Conservation (phyloP, 1,284 basidiomycete species). For the Ceratobasidium sp. region DNA sequence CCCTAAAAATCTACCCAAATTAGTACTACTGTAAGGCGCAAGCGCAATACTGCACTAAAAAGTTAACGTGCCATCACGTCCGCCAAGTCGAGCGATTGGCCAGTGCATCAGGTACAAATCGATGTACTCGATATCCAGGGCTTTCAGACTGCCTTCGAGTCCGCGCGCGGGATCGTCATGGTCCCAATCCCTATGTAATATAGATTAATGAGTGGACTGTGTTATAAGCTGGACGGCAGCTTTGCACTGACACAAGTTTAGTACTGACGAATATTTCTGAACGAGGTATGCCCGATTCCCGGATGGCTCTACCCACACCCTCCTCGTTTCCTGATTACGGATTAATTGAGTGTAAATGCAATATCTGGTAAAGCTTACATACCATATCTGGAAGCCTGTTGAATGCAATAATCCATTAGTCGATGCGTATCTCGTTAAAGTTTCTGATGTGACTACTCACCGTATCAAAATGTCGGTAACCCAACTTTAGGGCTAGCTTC, state of each 20-base stretch:
- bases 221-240: not conserved
- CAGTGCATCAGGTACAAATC: conserved; percentile 68
- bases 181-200: conserved; percentile 57
- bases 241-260: conserved; percentile 50
- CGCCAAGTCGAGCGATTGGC: conserved; percentile 52
- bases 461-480: conserved; percentile 47
- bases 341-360: not conserved
- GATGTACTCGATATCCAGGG: conserved; percentile 64
- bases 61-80: conserved; percentile 24
- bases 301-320: conserved; percentile 62
- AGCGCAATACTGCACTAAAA: not conserved
- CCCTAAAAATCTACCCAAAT: conserved; percentile 45
- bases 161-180: conserved; percentile 61
- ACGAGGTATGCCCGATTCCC: conserved; percentile 61
- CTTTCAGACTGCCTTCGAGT: conserved; percentile 62
- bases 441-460: conserved; percentile 16
- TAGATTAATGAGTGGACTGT: not conserved
- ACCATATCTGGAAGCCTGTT: conserved; percentile 38
- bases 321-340: conserved; percentile 52
- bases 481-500: conserved; percentile 49
- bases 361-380: not conserved
- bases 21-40: not conserved
- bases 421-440: not conserved
- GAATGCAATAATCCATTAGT: not conserved
- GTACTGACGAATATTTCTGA: conserved; percentile 64